Evolutionary conservation across 345 rosid genomes (phyloP), one percentile per base, ranked within the genome.

Genomic region (Pseudoturritis turrita): DNA sequence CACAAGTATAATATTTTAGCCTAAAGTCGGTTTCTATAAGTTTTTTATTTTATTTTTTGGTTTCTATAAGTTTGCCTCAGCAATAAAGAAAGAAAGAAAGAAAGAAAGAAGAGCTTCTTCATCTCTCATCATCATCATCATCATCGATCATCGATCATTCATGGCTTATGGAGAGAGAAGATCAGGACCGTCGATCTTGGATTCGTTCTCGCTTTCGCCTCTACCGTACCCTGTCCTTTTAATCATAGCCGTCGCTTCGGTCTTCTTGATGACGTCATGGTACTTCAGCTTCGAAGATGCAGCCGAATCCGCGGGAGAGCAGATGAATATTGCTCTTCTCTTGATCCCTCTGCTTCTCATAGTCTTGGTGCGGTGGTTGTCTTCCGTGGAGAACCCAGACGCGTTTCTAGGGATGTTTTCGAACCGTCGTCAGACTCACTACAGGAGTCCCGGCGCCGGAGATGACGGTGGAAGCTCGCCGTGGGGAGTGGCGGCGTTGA

Each of bases 401-500:
- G 62, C 76, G 79, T 62, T 88, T 56, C 75, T 76, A 3, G 69
- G 64, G 12, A 26, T 75, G 68, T 86, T 89, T 0, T 88, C 93
- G 0, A 85, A 84, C 52, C 84, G 88, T 49, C 79, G 86, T 43
- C 60, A 15, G 43, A 79, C 80, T 51, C 74, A 85, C 44, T 76
- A 85, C 76, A 41, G 57, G 41, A 62, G 2, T 5, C 88, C 90
- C 5, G 68, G 83, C 8, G 88, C 89, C 7, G 77, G 91, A 2
- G 90, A 81, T 52, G 76, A 85, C 4, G 96, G 89, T 68, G 98
- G 97, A 10, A 76, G 85, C 78, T 91, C 95, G 11, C 98, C 98
- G 4, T 94, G 99, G 99, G 88, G 83, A 4, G 99, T 91, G 71
- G 97, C 96, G 12, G 99, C 90, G 54, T 41, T 91, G 28, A 91